A percentile compares a stretch with the other conserved stretches of the same genome.
These are phyloP conservation scores for Plasmodium gallinaceum DNA, from an alignment of 169 alveolate species.

Conservation along the genomic window DNA sequence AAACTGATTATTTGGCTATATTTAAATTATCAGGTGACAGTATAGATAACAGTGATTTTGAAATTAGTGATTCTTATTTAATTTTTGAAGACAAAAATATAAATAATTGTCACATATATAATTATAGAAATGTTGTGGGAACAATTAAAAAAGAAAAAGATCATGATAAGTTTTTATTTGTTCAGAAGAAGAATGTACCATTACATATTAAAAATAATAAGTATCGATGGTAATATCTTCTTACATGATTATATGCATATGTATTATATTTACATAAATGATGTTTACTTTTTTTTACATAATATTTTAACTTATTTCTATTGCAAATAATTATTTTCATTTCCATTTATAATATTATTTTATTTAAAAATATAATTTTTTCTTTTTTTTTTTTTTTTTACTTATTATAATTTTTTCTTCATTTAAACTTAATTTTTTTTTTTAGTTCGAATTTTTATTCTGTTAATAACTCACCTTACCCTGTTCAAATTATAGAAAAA, in stretches of 20 bases:
- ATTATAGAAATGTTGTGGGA: slow-evolving; percentile 4
- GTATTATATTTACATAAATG: not conserved
- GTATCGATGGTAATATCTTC: slow-evolving; percentile 28
- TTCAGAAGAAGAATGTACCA: slow-evolving; percentile 20
- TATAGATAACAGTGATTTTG: slow-evolving; percentile 1
- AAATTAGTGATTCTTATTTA: slow-evolving; percentile 36
- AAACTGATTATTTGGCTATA: slow-evolving; percentile 49
- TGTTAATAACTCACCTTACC: slow-evolving; percentile 1
- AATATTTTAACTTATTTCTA: too few relatives aligned
- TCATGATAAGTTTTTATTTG: slow-evolving; percentile 11
- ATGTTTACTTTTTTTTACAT: too few relatives aligned
- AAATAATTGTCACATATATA: slow-evolving; percentile 22
- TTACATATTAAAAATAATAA: slow-evolving; percentile 45
- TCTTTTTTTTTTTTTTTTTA: not conserved
- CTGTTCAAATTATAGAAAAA: slow-evolving; percentile 22
- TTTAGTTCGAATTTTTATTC: slow-evolving; percentile 32
- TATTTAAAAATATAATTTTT: too few relatives aligned
- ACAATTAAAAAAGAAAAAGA: slow-evolving; percentile 12
- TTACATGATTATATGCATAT: not conserved
- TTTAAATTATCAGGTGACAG: slow-evolving; percentile 31
- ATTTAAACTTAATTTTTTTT: not conserved
- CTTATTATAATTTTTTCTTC: not conserved
- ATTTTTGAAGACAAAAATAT: slow-evolving; percentile 22
- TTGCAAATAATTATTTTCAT: too few relatives aligned
- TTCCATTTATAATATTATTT: too few relatives aligned